Conservation (phyloP, 164 flowering plant genomes). For the Liquidambar formosana region DNA sequence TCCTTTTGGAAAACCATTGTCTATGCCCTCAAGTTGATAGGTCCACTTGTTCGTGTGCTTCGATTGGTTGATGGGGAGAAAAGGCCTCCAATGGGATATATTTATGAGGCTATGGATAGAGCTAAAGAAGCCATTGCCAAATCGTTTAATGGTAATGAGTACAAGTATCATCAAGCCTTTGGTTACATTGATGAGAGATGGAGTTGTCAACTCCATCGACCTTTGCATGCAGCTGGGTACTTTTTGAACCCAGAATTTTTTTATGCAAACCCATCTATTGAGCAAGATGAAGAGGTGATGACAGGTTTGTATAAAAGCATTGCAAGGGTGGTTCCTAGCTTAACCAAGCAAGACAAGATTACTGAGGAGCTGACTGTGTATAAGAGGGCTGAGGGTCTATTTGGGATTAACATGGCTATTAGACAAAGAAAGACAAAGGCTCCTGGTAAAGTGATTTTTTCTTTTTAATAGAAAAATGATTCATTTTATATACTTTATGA, state of each 20-base stretch:
- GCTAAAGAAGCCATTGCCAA: slow-evolving; percentile 17
- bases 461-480: no score
- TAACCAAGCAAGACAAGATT: no score
- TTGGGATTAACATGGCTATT: no score
- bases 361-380: no score
- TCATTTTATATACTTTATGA: no score
- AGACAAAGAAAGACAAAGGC: no score
- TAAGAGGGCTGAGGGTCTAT: no score
- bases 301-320: no score
- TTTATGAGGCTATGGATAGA: slow-evolving; percentile 24
- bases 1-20: slow-evolving; percentile 9
- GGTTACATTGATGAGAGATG: slow-evolving; percentile 15
- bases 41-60: slow-evolving; percentile 6
- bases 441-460: no score
- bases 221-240: slow-evolving; percentile 19
- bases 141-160: background rate
- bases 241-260: slow-evolving; percentile 15
- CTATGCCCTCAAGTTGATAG: slow-evolving; percentile 2
- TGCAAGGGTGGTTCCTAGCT: no score
- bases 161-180: background rate
- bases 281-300: no score
- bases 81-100: slow-evolving; percentile 21
- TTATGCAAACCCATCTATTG: slow-evolving; percentile 1
- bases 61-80: slow-evolving; percentile 20
- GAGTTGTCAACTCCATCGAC: slow-evolving; percentile 13